phyloP scores from a whole-genome alignment of 2,329 filamentous ascomycete species.

The Cordyceps farinosa region DNA sequence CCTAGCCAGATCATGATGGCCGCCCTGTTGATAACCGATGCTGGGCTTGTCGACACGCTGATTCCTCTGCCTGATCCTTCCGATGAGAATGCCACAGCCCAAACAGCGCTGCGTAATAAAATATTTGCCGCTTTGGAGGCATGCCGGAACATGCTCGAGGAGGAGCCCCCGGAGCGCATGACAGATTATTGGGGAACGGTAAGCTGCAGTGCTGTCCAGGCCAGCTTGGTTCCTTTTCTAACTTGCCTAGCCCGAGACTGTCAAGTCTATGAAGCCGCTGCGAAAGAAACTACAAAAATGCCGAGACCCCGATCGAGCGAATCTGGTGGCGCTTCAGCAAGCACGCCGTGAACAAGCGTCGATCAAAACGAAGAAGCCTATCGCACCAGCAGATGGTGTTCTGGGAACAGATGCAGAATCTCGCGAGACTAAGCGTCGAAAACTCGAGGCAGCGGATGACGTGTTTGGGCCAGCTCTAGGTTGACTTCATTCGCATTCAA shows the following conservation, averaged over 20 bases:
- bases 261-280: conserved; percentile 50
- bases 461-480: conserved; percentile 44
- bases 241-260: conserved; percentile 38
- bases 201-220: conserved; percentile 22
- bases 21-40: conserved; percentile 72
- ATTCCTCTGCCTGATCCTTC: conserved; percentile 38
- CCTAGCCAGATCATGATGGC: conserved; percentile 92
- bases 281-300: conserved; percentile 70
- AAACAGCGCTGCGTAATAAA: conserved; percentile 40
- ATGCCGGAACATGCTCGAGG: conserved; percentile 53
- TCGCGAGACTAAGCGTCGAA: conserved; percentile 45
- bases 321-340: conserved; percentile 66
- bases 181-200: conserved; percentile 53
- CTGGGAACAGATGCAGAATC: conserved; percentile 43
- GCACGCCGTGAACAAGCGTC: conserved; percentile 55
- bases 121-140: conserved; percentile 46
- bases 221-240: neutral
- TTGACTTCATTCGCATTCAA: neutral
- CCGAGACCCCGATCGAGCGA: conserved; percentile 68
- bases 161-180: conserved; percentile 55
- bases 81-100: conserved; percentile 22
- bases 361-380: conserved; percentile 36
- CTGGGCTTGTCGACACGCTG: conserved; percentile 52
- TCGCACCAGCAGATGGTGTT: conserved; percentile 38
- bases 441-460: conserved; percentile 41